Evolutionary conservation across 805 yeast species (phyloP).

Genomic region (Ogataea parapolymorpha): DNA sequence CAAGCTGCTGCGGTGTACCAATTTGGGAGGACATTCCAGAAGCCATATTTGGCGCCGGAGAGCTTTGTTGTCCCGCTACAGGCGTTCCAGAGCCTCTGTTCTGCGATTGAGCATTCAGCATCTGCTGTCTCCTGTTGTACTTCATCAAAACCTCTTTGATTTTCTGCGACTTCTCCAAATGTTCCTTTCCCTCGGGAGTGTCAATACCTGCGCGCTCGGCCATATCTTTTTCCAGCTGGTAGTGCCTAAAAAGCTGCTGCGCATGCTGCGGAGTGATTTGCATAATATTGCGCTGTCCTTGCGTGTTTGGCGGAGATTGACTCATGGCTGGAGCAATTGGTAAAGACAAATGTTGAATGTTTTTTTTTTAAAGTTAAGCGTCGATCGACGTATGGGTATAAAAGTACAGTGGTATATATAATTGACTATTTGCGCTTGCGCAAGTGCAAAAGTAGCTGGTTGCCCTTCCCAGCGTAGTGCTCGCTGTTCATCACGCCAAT

Average conservation of each 20-base stretch:
- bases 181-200: constrained; percentile 60
- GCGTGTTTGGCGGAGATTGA: constrained; percentile 21
- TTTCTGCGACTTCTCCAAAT: constrained; percentile 58
- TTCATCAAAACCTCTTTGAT: constrained; percentile 59
- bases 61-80: constrained; percentile 9
- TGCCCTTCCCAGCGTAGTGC: constrained; percentile 10
- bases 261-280: constrained; percentile 49
- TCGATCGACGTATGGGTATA: not conserved
- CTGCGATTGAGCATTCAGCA: constrained; percentile 31
- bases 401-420: not conserved
- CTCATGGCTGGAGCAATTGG: constrained; percentile 41
- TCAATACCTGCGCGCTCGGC: constrained; percentile 62
- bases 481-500: constrained; percentile 18
- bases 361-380: constrained; percentile 3
- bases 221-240: constrained; percentile 54
- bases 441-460: constrained; percentile 19
- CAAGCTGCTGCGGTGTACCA: constrained; percentile 16
- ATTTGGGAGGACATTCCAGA: constrained; percentile 9
- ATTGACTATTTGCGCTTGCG: constrained; percentile 9
- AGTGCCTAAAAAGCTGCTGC: constrained; percentile 57
- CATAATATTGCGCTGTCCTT: constrained; percentile 19
- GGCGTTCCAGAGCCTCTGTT: constrained; percentile 23
- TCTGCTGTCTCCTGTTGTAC: constrained; percentile 29
- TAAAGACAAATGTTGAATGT: constrained; percentile 15
- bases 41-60: constrained; percentile 8